These are phyloP conservation scores for Sparassis latifolia DNA, from an alignment of 1,284 basidiomycete species.

Conservation along the genomic window DNA sequence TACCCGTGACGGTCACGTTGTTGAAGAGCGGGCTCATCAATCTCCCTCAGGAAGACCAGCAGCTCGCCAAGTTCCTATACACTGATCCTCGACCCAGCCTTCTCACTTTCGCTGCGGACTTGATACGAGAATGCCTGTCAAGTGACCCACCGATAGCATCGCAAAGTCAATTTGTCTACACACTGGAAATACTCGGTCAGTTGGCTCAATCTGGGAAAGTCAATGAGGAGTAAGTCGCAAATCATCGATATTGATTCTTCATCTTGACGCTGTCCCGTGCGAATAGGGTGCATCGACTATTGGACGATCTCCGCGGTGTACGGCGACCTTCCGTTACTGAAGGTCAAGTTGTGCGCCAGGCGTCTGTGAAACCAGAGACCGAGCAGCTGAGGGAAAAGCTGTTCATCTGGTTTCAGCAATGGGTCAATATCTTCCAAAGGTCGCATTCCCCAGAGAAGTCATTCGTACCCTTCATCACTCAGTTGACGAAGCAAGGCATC, in stretches of 20 bases:
- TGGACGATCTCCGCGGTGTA: conserved; percentile 70
- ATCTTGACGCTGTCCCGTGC: conserved; percentile 8
- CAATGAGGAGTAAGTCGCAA: conserved; percentile 66
- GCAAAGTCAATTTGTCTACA: conserved; percentile 74
- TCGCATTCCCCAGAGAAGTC: conserved; percentile 88
- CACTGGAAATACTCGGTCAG: conserved; percentile 79
- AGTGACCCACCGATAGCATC: conserved; percentile 74
- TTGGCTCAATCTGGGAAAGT: conserved; percentile 69
- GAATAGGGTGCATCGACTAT: conserved; percentile 45
- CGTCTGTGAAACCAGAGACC: conserved; percentile 57
- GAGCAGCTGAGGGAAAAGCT: conserved; percentile 69
- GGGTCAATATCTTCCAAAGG: conserved; percentile 93
- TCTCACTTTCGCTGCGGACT: conserved; percentile 77
- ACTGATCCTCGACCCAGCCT: conserved; percentile 74
- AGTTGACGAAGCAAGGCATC: conserved; percentile 94
- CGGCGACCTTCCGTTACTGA: conserved; percentile 39
- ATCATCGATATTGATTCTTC: background rate
- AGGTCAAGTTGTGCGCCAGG: conserved; percentile 33
- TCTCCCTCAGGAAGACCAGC: conserved; percentile 79
- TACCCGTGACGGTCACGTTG: conserved; percentile 88
- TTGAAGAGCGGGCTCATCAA: conserved; percentile 81
- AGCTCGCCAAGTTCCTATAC: conserved; percentile 84
- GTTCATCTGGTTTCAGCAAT: conserved; percentile 81
- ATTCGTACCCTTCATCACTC: conserved; percentile 96
- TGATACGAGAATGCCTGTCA: conserved; percentile 85